Conservation (phyloP, 306 rosid species). For the Cucurbita pepo region DNA sequence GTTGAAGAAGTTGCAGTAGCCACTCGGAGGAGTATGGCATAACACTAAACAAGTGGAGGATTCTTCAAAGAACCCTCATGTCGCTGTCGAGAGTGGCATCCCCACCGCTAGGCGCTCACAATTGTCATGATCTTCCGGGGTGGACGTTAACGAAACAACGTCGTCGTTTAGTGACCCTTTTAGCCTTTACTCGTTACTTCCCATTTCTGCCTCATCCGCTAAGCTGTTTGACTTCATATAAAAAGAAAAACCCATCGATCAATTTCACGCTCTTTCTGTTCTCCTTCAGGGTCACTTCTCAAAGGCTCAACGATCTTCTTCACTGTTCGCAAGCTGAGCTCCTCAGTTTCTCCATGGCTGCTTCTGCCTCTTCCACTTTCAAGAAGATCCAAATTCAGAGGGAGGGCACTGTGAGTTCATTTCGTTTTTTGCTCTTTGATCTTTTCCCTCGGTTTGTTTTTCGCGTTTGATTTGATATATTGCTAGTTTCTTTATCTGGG, state of each 20-base stretch:
- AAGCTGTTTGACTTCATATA: neutral
- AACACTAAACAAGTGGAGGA: neutral
- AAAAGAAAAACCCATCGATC: neutral
- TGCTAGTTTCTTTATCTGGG: neutral
- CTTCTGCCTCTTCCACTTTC: constrained; percentile 54
- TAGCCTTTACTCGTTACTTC: neutral
- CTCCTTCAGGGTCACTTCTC: constrained; percentile 10
- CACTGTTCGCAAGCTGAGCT: constrained; percentile 12
- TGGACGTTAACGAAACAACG: neutral
- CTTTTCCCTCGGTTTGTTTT: neutral
- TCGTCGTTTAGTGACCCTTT: neutral
- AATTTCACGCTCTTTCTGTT: constrained; percentile 19
- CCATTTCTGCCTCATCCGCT: neutral
- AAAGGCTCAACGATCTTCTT: constrained; percentile 11
- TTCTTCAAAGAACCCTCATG: too few species aligned
- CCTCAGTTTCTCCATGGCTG: constrained; percentile 62
- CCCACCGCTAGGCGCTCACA: neutral
- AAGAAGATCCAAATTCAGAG: constrained; percentile 66
- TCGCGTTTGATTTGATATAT: neutral
- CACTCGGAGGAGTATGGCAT: constrained; percentile 21
- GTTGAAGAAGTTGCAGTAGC: constrained; percentile 52
- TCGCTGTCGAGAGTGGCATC: neutral
- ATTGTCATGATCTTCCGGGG: neutral
- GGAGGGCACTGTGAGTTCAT: constrained; percentile 47
- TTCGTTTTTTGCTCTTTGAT: neutral